These are phyloP conservation scores for Serendipita sp. DNA, from an alignment of 768 basidiomycete species.

Conservation along the genomic window DNA sequence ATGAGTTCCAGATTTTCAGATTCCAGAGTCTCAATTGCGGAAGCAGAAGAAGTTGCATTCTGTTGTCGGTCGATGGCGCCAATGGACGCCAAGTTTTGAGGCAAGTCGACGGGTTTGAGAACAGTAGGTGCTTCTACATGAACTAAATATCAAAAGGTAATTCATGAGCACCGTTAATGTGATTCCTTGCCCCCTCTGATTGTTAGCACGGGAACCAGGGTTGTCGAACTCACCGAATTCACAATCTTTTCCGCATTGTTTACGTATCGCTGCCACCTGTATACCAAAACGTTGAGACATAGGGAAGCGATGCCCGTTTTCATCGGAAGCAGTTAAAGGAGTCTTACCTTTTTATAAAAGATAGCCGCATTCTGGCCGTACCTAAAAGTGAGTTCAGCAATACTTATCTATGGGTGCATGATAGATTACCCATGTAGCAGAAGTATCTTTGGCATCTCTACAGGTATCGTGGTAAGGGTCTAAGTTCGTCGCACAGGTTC, in stretches of 20 bases:
- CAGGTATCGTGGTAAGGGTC: too few species aligned
- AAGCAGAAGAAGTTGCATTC: neutral
- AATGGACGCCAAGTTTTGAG: conserved; percentile 20
- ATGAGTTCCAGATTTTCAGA: conserved; percentile 26
- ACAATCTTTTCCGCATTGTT: conserved; percentile 44
- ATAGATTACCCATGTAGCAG: too few species aligned
- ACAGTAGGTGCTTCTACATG: conserved; percentile 58
- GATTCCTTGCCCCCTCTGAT: neutral
- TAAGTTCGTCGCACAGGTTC: too few species aligned
- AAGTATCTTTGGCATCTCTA: too few species aligned
- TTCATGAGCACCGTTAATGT: neutral
- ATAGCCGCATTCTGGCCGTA: conserved; percentile 54
- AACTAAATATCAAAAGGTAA: conserved; percentile 25
- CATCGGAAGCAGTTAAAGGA: neutral
- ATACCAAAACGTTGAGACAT: neutral
- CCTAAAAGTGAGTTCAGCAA: conserved; percentile 20
- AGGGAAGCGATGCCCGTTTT: neutral
- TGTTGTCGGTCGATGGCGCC: conserved; percentile 25
- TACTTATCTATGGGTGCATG: neutral
- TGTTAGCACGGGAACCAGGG: conserved; percentile 2
- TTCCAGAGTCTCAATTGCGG: neutral
- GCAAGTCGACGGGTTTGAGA: conserved; percentile 48
- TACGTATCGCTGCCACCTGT: conserved; percentile 57
- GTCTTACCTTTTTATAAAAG: conserved; percentile 52
- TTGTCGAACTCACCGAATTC: conserved; percentile 36